Evolutionary conservation across 2,329 filamentous ascomycete species (phyloP).

Genomic region (Neofusicoccum kwambonambiense): DNA sequence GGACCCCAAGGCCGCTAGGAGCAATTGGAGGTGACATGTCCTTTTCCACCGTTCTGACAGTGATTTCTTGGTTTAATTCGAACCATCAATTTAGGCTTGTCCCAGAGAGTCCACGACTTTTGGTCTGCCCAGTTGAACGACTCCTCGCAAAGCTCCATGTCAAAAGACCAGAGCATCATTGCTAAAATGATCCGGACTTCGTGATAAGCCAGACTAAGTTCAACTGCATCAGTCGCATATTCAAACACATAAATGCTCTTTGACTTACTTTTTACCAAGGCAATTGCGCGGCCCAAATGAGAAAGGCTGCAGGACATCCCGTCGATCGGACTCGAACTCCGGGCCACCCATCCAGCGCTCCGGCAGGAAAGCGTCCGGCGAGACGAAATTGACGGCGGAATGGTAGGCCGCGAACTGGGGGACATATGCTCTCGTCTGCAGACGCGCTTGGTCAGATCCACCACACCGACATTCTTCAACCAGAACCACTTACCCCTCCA

Average conservation of each 20-base stretch:
- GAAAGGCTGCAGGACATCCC: slow-evolving; percentile 27
- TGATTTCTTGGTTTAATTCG: slow-evolving; percentile 19
- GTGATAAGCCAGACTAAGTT: slow-evolving; percentile 32
- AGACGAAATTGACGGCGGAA: slow-evolving; percentile 27
- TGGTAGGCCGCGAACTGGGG: slow-evolving; percentile 27
- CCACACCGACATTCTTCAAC: background rate
- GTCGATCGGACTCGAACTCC: slow-evolving; percentile 27
- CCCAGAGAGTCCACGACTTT: slow-evolving; percentile 33
- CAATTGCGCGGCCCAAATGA: slow-evolving; percentile 30
- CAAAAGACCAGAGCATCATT: slow-evolving; percentile 41
- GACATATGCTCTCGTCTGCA: background rate
- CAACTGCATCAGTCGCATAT: background rate
- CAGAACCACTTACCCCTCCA: slow-evolving; percentile 23
- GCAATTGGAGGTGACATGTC: too few relatives aligned
- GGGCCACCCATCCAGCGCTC: slow-evolving; percentile 34
- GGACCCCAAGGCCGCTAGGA: too few relatives aligned
- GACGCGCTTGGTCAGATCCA: too few relatives aligned
- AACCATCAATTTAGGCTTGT: slow-evolving; percentile 31
- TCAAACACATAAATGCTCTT: background rate
- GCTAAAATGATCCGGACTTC: slow-evolving; percentile 40
- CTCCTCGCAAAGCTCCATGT: slow-evolving; percentile 33
- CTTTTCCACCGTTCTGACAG: too few relatives aligned
- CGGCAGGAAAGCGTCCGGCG: slow-evolving; percentile 28
- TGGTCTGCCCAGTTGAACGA: slow-evolving; percentile 40
- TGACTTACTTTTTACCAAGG: slow-evolving; percentile 35